A percentile compares a stretch with the other conserved stretches of the same genome.
These are phyloP conservation scores for Triticum turgidum DNA, from an alignment of 176 grass and related monocot genomes.

Conservation along the genomic window DNA sequence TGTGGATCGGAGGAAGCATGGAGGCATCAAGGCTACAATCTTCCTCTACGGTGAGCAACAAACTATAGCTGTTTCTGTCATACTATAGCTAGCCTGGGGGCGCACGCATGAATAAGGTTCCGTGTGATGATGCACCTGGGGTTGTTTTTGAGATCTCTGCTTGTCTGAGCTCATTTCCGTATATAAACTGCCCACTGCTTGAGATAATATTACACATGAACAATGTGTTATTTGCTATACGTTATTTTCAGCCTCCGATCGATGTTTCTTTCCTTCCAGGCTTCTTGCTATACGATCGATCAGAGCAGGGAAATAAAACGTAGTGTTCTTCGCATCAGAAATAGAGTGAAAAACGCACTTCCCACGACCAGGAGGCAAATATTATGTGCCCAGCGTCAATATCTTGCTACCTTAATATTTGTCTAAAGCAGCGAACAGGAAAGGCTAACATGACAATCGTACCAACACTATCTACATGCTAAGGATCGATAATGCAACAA, in stretches of 20 bases:
- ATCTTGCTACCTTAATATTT: too few relatives aligned
- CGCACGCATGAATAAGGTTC: neutral
- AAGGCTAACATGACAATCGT: too few relatives aligned
- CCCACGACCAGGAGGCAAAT: too few relatives aligned
- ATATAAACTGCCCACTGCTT: neutral
- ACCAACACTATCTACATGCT: too few relatives aligned
- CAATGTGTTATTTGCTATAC: neutral
- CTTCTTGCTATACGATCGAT: neutral
- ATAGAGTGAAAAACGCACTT: too few relatives aligned
- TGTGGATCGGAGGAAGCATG: constrained; percentile 39
- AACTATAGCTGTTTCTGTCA: neutral
- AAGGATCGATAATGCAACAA: too few relatives aligned
- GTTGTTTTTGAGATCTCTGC: neutral
- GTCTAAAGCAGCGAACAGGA: too few relatives aligned
- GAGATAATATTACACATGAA: neutral
- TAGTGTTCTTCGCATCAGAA: too few relatives aligned
- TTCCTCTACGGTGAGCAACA: constrained; percentile 45
- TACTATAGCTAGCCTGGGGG: too few relatives aligned
- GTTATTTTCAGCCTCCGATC: too few relatives aligned
- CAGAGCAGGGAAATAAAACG: too few relatives aligned
- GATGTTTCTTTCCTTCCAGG: neutral
- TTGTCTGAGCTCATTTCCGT: neutral
- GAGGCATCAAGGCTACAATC: constrained; percentile 41
- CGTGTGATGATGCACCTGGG: neutral
- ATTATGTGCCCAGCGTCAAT: too few relatives aligned